A percentile compares a stretch with the other conserved stretches of the same genome.
These are phyloP conservation scores for Exophiala oligosperma DNA, from an alignment of 2,329 filamentous ascomycete genomes.

Conservation along the genomic window DNA sequence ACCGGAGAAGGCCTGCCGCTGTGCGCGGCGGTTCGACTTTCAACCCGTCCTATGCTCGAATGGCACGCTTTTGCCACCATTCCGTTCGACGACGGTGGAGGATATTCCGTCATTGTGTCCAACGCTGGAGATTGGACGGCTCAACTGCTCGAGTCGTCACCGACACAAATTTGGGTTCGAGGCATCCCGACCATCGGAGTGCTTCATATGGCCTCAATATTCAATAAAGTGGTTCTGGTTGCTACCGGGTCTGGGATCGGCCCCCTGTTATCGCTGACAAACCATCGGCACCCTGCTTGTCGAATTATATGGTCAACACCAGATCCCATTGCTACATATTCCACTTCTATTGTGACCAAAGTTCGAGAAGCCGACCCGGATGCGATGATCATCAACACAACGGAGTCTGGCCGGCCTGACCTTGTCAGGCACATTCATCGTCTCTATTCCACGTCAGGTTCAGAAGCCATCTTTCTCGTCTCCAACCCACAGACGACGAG, in stretches of 20 bases:
- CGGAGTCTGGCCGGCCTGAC: conserved; percentile 59
- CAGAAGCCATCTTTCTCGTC: conserved; percentile 72
- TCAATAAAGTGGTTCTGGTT: conserved; percentile 65
- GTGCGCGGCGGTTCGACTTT: conserved; percentile 60
- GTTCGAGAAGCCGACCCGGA: conserved; percentile 60
- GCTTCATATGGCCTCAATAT: conserved; percentile 66
- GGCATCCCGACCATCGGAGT: conserved; percentile 68
- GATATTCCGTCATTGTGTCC: conserved; percentile 69
- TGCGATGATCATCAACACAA: conserved; percentile 70
- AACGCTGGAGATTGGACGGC: conserved; percentile 75
- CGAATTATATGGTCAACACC: conserved; percentile 72
- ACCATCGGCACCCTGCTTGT: conserved; percentile 43
- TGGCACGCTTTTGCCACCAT: conserved; percentile 78
- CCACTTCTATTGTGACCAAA: conserved; percentile 54
- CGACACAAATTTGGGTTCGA: conserved; percentile 65
- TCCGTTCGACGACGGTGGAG: conserved; percentile 56
- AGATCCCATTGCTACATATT: conserved; percentile 63
- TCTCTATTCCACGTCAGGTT: conserved; percentile 47
- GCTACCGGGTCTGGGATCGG: conserved; percentile 74
- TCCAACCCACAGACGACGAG: conserved; percentile 68
- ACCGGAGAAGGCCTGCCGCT: conserved; percentile 60
- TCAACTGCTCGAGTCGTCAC: conserved; percentile 61
- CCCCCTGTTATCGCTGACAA: conserved; percentile 64
- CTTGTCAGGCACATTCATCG: conserved; percentile 58
- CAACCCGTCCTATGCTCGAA: conserved; percentile 64